phyloP scores from a whole-genome alignment of 192 early-diverging fungal genomes.

The Mycoemilia scoparia region DNA sequence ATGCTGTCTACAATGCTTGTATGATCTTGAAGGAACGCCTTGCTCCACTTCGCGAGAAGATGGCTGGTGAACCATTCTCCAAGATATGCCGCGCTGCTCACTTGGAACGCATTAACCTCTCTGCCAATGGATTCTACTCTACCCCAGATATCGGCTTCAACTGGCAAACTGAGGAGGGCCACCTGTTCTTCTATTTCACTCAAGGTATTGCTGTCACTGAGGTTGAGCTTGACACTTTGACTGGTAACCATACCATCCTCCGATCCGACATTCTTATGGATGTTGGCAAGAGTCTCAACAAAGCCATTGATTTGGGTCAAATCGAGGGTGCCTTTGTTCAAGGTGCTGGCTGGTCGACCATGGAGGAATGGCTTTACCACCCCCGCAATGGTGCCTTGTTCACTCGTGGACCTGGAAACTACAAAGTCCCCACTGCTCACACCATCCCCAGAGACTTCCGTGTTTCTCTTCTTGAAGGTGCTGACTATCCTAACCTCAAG shows the following conservation, averaged over 20 bases:
- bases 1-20: slow-evolving; percentile 64
- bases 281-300: slow-evolving; percentile 66
- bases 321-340: slow-evolving; percentile 79
- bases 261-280: slow-evolving; percentile 73
- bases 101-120: slow-evolving; percentile 57
- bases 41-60: slow-evolving; percentile 45
- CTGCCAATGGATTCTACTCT: slow-evolving; percentile 70
- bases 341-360: slow-evolving; percentile 69
- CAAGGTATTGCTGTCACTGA: slow-evolving; percentile 62
- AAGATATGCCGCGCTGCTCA: slow-evolving; percentile 43
- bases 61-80: slow-evolving; percentile 28
- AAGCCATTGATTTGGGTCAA: slow-evolving; percentile 74
- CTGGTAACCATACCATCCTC: slow-evolving; percentile 53
- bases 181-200: slow-evolving; percentile 67
- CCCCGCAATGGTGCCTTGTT: slow-evolving; percentile 50
- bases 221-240: slow-evolving; percentile 73
- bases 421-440: slow-evolving; percentile 75
- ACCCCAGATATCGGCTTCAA: slow-evolving; percentile 61
- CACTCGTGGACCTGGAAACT: slow-evolving; percentile 67
- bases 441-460: slow-evolving; percentile 71
- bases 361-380: slow-evolving; percentile 62
- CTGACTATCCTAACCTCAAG: slow-evolving; percentile 32
- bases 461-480: slow-evolving; percentile 40
- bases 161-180: slow-evolving; percentile 49
- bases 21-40: slow-evolving; percentile 48